These are phyloP conservation scores for Mucor indicus DNA, from an alignment of 371 early-diverging fungal genomes.

Conservation along the genomic window DNA sequence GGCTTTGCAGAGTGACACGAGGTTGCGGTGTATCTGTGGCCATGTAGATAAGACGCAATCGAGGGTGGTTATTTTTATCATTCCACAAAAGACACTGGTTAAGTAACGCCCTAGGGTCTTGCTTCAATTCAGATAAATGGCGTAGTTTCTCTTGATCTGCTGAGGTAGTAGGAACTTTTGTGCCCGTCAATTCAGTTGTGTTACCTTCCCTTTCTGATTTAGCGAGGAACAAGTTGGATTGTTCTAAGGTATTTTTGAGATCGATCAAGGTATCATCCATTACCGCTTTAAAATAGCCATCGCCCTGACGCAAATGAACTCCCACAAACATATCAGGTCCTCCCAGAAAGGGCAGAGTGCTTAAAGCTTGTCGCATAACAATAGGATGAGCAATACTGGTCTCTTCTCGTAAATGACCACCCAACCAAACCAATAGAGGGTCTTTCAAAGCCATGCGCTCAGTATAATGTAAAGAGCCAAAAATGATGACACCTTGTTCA, in stretches of 20 bases:
- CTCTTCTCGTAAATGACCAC: conserved; percentile 23
- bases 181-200: background rate
- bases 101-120: background rate
- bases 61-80: conserved; percentile 15
- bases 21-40: conserved; percentile 57
- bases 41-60: conserved; percentile 48
- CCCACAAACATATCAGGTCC: conserved; percentile 41
- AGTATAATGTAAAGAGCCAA: conserved; percentile 46
- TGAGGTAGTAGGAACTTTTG: background rate
- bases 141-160: background rate
- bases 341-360: conserved; percentile 29
- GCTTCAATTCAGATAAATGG: background rate
- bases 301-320: conserved; percentile 50
- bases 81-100: conserved; percentile 12
- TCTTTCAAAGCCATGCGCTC: conserved; percentile 26
- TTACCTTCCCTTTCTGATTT: background rate
- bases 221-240: background rate
- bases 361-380: conserved; percentile 25
- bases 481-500: conserved; percentile 41
- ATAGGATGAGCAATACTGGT: conserved; percentile 34
- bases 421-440: conserved; percentile 16
- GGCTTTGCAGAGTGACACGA: conserved; percentile 29
- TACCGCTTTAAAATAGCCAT: conserved; percentile 36
- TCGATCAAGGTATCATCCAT: conserved; percentile 28
- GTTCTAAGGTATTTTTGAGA: conserved; percentile 24